These are phyloP conservation scores for Cercophora sp. DNA, from an alignment of 495 filamentous ascomycete species.

Conservation along the genomic window DNA sequence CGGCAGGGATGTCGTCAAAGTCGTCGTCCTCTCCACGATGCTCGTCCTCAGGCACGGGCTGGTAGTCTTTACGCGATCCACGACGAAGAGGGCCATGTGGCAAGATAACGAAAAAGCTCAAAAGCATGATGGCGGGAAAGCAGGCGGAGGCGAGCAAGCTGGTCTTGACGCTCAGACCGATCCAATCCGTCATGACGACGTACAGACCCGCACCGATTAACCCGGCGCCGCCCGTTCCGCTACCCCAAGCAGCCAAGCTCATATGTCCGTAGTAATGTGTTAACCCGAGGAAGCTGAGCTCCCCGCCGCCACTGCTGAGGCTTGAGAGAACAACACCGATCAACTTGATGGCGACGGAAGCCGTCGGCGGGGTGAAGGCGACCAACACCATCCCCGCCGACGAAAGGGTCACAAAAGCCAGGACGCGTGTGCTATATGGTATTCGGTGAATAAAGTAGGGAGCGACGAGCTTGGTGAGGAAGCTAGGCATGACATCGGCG, in stretches of 20 bases:
- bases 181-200: constrained; percentile 72
- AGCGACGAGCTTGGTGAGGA: constrained; percentile 79
- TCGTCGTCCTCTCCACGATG: constrained; percentile 19
- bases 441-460: constrained; percentile 90
- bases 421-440: constrained; percentile 71
- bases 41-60: constrained; percentile 29
- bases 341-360: constrained; percentile 68
- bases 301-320: constrained; percentile 76
- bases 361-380: constrained; percentile 65
- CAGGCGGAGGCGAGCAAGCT: constrained; percentile 73
- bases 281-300: constrained; percentile 82
- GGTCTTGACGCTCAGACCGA: constrained; percentile 64
- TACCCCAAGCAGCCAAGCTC: constrained; percentile 87
- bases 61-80: constrained; percentile 36
- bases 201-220: constrained; percentile 84
- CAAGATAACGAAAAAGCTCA: constrained; percentile 78
- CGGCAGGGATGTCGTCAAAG: constrained; percentile 29
- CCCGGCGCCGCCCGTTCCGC: constrained; percentile 87
- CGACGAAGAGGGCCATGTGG: constrained; percentile 57
- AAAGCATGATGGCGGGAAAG: constrained; percentile 75
- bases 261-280: constrained; percentile 93
- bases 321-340: constrained; percentile 82
- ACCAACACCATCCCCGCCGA: constrained; percentile 83
- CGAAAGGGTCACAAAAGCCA: constrained; percentile 68
- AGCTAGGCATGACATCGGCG: constrained; percentile 84